Conservation (phyloP, 2,329 filamentous ascomycete genomes). For the Passalora sequoiae region DNA sequence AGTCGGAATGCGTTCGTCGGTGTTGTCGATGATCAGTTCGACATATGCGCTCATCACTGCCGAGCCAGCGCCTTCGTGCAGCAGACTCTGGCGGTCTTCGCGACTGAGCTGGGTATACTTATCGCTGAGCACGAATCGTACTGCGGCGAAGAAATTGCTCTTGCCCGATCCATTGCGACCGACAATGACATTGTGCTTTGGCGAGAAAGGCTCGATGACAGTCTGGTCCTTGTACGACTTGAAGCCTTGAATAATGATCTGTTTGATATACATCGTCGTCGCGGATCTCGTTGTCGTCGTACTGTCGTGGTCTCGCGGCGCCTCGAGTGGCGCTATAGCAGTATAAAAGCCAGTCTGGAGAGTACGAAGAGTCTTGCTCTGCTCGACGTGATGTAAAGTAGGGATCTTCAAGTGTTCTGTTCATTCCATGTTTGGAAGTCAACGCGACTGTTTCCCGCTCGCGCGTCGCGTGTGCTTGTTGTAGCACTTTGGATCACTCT, state of each 20-base stretch:
- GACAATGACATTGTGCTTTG: constrained; percentile 96
- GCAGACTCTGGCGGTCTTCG: constrained; percentile 87
- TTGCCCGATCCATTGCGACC: constrained; percentile 98
- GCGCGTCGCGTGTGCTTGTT: no score
- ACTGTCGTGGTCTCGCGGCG: no score
- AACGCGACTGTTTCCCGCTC: no score
- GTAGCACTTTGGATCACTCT: no score
- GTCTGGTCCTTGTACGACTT: constrained; percentile 97
- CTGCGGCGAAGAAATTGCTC: constrained; percentile 99
- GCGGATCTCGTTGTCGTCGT: no score
- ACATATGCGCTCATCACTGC: constrained; percentile 99
- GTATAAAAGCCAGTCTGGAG: no score
- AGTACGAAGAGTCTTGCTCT: no score
- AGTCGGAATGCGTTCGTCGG: constrained; percentile 89
- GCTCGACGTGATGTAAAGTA: no score
- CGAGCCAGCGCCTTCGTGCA: constrained; percentile 97
- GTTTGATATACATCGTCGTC: constrained; percentile 99
- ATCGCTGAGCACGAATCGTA: constrained; percentile 97
- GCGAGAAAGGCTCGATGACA: constrained; percentile 95
- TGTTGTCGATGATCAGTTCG: constrained; percentile 98
- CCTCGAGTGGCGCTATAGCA: no score
- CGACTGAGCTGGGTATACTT: constrained; percentile 86
- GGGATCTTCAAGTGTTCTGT: no score
- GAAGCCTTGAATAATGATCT: constrained; percentile 99
- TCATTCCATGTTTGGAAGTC: no score